Evolutionary conservation across 192 early-diverging fungal genomes (phyloP), one percentile per base, ranked within the genome.

Genomic region (Lobosporangium transversale): DNA sequence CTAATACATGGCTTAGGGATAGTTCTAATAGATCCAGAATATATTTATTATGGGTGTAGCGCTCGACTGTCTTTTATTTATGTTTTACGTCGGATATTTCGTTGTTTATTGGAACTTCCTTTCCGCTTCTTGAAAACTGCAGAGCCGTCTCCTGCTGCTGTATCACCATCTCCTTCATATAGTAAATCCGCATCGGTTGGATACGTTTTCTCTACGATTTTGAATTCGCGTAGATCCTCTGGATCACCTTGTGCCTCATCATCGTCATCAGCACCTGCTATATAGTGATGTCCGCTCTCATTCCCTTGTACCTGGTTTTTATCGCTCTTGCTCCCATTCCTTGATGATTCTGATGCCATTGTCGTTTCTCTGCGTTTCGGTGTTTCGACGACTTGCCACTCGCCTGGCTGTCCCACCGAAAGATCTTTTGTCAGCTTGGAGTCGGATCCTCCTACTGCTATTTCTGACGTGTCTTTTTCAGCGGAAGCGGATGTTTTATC

Each of bases 61-160:
- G n/a, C n/a, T n/a, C n/a, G n/a, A n/a, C n/a, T n/a, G n/a, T n/a
- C n/a, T n/a, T n/a, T n/a, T n/a, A n/a, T n/a, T 64, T 30, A 75
- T 1, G 66, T 18, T 24, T 75, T 75, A 30, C 70, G 70, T 23
- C 80, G 60, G 36, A 80, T 83, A 48, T 83, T 83, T 44, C 80
- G 59, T 2, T 58, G 47, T 45, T 83, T 81, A 35, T 42, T 44
- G 21, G 61, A 55, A 24, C 68, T 53, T 4, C 43, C 65, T 66
- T 84, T 87, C 45, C 86, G 57, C 50, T 87, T 87, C 62, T 87
- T 87, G 58, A 87, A 87, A 14, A 83, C 55, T 1, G 68, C 64
- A 11, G 61, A 47, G 0, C 51, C 66, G 10, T 27, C 21, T 4
- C 20, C 31, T 12, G 45, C 55, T 0, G 43, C 63, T 8, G 45